Percentiles rank a stretch among this genome's conserved stretches.
phyloP scores from a whole-genome alignment of 345 rosid species.

The Dipteronia sinensis region DNA sequence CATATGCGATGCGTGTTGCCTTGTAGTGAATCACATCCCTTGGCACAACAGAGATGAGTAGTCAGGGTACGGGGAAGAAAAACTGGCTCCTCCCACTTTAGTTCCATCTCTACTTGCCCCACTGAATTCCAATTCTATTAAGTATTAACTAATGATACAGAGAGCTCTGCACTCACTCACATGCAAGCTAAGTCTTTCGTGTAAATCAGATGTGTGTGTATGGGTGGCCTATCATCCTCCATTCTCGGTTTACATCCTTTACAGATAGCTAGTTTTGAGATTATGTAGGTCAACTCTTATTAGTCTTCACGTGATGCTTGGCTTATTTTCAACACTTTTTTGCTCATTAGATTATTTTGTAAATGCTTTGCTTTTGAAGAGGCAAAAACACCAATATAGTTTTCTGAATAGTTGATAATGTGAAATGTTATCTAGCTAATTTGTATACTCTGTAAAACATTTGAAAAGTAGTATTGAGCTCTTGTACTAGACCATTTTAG shows the following conservation, averaged over 20 bases:
- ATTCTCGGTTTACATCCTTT: neutral
- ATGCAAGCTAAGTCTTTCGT: neutral
- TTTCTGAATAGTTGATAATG: neutral
- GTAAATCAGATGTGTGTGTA: neutral
- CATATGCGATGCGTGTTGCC: neutral
- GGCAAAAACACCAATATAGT: neutral
- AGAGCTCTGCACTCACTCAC: neutral
- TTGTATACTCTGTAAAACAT: slow-evolving; percentile 1
- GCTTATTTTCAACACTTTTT: no score
- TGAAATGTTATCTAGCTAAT: neutral
- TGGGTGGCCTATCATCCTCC: neutral
- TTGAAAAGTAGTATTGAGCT: neutral
- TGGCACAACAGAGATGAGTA: neutral
- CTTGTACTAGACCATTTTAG: neutral
- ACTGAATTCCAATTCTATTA: no score
- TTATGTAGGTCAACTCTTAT: neutral
- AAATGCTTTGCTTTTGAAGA: slow-evolving; percentile 1
- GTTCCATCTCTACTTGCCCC: neutral
- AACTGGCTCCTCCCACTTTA: neutral
- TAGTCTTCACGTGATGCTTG: neutral
- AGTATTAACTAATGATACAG: neutral
- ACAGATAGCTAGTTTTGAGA: neutral
- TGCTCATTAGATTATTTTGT: neutral
- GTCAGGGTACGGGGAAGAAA: neutral
- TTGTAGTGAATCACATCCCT: neutral